Evolutionary conservation across 495 filamentous ascomycete species (phyloP).

Genomic region (Hypomontagnella monticulosa): DNA sequence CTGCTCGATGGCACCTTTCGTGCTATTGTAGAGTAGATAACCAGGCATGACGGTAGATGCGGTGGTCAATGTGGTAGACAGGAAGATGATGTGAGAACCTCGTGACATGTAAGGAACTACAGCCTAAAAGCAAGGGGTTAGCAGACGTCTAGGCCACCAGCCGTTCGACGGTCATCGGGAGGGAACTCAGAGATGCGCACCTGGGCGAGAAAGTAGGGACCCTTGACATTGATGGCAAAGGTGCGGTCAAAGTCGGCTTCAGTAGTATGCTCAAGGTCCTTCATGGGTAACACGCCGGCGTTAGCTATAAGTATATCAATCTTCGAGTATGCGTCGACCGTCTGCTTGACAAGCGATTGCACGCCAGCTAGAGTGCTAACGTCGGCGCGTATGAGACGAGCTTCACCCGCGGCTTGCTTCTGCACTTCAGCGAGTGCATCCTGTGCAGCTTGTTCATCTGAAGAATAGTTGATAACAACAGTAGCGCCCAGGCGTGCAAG

Average conservation of each 20-base stretch:
- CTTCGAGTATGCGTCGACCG: slow-evolving; percentile 69
- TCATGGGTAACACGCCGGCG: slow-evolving; percentile 65
- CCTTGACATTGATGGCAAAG: slow-evolving; percentile 71
- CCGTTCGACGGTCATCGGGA: not conserved
- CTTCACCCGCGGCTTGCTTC: slow-evolving; percentile 61
- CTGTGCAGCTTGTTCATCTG: slow-evolving; percentile 62
- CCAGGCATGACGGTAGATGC: slow-evolving; percentile 60
- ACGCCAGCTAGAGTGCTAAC: slow-evolving; percentile 67
- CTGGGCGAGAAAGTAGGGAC: slow-evolving; percentile 68
- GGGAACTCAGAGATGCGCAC: slow-evolving; percentile 4
- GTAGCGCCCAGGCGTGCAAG: slow-evolving; percentile 68
- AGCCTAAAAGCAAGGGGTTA: slow-evolving; percentile 53
- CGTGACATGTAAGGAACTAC: slow-evolving; percentile 68
- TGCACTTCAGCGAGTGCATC: slow-evolving; percentile 55
- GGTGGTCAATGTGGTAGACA: slow-evolving; percentile 64
- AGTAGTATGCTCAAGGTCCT: slow-evolving; percentile 64
- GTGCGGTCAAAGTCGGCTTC: slow-evolving; percentile 67
- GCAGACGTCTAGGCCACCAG: not conserved
- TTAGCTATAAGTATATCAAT: slow-evolving; percentile 74
- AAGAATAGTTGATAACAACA: slow-evolving; percentile 71
- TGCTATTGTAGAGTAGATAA: slow-evolving; percentile 69
- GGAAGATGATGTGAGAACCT: slow-evolving; percentile 67
- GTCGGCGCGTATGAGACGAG: slow-evolving; percentile 71
- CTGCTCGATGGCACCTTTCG: slow-evolving; percentile 77
- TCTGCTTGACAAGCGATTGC: slow-evolving; percentile 66